Conservation (phyloP, 2,329 filamentous ascomycete species). For the Colletotrichum gloeosporioides region DNA sequence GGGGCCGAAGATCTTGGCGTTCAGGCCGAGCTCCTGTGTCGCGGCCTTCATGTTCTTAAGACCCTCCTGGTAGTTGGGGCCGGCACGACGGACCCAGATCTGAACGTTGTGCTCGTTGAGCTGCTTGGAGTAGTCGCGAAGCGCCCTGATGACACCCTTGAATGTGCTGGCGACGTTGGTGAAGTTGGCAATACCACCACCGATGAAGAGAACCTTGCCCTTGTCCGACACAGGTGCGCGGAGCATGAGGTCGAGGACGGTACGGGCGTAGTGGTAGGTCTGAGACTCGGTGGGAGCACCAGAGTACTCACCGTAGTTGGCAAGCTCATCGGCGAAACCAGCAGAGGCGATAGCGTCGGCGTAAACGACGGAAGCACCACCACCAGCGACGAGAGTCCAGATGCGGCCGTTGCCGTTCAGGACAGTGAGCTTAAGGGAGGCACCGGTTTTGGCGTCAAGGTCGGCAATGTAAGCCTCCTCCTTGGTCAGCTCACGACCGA, state of each 20-base stretch:
- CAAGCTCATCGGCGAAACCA: conserved; percentile 93
- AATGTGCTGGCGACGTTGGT: conserved; percentile 99
- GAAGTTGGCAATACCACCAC: conserved; percentile 99
- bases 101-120: conserved; percentile 96
- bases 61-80: conserved; percentile 99
- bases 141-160: conserved; percentile 98
- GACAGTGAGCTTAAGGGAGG: conserved; percentile 96
- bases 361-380: conserved; percentile 99
- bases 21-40: conserved; percentile 87
- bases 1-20: conserved; percentile 67
- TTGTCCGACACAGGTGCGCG: conserved; percentile 83
- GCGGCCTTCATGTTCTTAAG: conserved; percentile 99
- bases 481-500: conserved; percentile 97
- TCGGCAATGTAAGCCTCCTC: conserved; percentile 99
- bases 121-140: conserved; percentile 85
- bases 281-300: conserved; percentile 98
- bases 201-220: conserved; percentile 99
- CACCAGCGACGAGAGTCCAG: conserved; percentile 98
- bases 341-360: conserved; percentile 97
- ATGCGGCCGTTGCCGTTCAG: conserved; percentile 91
- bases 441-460: conserved; percentile 98
- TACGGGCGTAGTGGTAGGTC: conserved; percentile 98
- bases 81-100: conserved; percentile 91
- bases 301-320: conserved; percentile 99
- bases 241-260: conserved; percentile 96